A percentile compares a stretch with the other conserved stretches of the same genome.
Conservation (phyloP, 192 early-diverging fungal genomes). For the Mortierella hygrophila region DNA sequence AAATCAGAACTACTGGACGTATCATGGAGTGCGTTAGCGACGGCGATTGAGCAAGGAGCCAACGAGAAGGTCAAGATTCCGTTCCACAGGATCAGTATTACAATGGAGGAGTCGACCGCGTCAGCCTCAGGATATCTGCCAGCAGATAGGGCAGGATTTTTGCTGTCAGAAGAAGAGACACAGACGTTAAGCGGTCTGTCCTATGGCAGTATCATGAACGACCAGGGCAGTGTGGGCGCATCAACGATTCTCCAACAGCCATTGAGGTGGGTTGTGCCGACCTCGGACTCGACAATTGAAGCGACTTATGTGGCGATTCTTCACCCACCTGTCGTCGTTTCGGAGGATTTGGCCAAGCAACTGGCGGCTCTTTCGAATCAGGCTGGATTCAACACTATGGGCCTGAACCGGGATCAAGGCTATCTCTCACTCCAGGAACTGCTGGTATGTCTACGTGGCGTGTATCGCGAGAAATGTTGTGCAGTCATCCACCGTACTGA, state of each 20-base stretch:
- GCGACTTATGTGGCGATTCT: slow-evolving; percentile 48
- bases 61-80: slow-evolving; percentile 49
- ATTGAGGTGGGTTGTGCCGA: slow-evolving; percentile 38
- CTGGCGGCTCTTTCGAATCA: slow-evolving; percentile 47
- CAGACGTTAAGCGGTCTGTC: slow-evolving; percentile 23
- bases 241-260: slow-evolving; percentile 43
- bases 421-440: slow-evolving; percentile 49
- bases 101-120: slow-evolving; percentile 42
- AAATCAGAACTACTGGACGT: slow-evolving; percentile 41
- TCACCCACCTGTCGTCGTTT: slow-evolving; percentile 52
- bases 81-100: slow-evolving; percentile 45
- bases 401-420: slow-evolving; percentile 30
- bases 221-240: slow-evolving; percentile 40
- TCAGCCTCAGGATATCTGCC: slow-evolving; percentile 34
- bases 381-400: slow-evolving; percentile 47
- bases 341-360: slow-evolving; percentile 50
- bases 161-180: slow-evolving; percentile 35
- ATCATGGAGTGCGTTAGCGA: slow-evolving; percentile 36
- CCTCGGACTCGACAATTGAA: slow-evolving; percentile 23
- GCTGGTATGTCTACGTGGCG: slow-evolving; percentile 13
- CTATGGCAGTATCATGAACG: slow-evolving; percentile 51
- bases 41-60: slow-evolving; percentile 51
- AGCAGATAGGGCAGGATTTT: slow-evolving; percentile 20
- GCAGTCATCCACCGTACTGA: neutral
- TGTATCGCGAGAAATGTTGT: neutral